These are phyloP conservation scores for Vitis rupestris DNA, from an alignment of 164 flowering plant species.

Conservation along the genomic window DNA sequence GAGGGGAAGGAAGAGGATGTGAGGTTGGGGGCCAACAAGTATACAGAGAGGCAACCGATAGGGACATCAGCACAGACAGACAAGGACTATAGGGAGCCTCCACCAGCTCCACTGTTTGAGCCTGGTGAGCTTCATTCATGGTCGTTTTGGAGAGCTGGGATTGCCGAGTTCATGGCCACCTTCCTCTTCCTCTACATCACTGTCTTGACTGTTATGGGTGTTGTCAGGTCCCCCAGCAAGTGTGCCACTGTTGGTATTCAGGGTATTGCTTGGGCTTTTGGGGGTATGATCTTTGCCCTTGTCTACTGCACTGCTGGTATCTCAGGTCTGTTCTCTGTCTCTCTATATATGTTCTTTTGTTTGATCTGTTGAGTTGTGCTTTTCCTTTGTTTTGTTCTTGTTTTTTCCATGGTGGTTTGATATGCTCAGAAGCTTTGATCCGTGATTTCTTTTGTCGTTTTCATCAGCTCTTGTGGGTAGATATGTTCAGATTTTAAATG, in stretches of 20 bases:
- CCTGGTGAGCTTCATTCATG: conserved; percentile 54
- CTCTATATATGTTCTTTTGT: neutral
- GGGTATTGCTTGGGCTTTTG: conserved; percentile 73
- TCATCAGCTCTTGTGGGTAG: too few relatives aligned
- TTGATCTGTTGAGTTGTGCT: too few relatives aligned
- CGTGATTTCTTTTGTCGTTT: too few relatives aligned
- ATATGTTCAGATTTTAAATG: too few relatives aligned
- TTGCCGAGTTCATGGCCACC: conserved; percentile 61
- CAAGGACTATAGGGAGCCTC: conserved; percentile 66
- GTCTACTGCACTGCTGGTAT: conserved; percentile 76
- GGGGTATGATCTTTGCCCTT: conserved; percentile 69
- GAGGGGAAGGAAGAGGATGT: conserved; percentile 63
- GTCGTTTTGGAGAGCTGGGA: conserved; percentile 67
- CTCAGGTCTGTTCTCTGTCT: conserved; percentile 41
- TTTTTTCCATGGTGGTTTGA: too few relatives aligned
- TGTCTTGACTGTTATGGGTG: conserved; percentile 62
- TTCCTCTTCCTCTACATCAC: conserved; percentile 64
- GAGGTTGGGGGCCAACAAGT: conserved; percentile 62
- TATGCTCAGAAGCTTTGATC: too few relatives aligned
- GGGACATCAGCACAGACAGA: conserved; percentile 59
- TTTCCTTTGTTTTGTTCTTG: too few relatives aligned
- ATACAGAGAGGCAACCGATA: conserved; percentile 54
- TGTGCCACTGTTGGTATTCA: conserved; percentile 62
- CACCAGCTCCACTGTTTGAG: conserved; percentile 60
- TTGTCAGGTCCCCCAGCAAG: conserved; percentile 29